Conservation (phyloP, 2,329 filamentous ascomycete species). For the Sporothrix pallida region DNA sequence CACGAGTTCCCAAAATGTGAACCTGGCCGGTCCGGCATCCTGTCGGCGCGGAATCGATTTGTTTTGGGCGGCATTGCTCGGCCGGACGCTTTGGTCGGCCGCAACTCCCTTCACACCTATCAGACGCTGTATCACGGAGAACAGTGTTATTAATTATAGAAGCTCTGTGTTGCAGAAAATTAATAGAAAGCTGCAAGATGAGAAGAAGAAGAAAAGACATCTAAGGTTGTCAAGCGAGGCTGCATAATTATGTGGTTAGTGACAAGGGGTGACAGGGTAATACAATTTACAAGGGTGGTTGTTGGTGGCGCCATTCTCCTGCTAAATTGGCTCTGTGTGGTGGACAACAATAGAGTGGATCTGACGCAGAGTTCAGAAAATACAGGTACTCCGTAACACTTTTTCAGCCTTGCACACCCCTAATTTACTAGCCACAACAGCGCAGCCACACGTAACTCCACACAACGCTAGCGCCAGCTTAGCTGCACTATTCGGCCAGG, state of each 20-base stretch:
- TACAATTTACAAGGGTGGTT: neutral
- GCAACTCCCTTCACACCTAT: neutral
- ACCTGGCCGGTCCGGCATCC: neutral
- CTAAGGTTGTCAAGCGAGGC: neutral
- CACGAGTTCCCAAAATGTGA: neutral
- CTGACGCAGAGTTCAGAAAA: neutral
- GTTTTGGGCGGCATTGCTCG: neutral
- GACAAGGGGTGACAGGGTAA: neutral
- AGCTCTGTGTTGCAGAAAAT: neutral
- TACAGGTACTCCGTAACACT: neutral
- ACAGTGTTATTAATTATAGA: neutral
- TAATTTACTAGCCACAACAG: constrained; percentile 13
- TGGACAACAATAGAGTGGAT: neutral
- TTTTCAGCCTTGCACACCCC: constrained; percentile 15
- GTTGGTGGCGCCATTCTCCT: neutral
- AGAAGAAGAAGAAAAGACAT: neutral
- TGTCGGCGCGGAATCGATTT: neutral
- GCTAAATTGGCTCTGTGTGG: neutral
- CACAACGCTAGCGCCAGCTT: too few relatives aligned
- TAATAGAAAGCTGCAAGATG: too few relatives aligned
- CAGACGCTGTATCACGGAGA: neutral
- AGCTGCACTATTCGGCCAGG: neutral
- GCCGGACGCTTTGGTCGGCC: constrained; percentile 1
- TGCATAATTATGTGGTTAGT: neutral
- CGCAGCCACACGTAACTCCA: neutral